Conservation (phyloP, 768 basidiomycete species). For the Kwoniella heveanensis region DNA sequence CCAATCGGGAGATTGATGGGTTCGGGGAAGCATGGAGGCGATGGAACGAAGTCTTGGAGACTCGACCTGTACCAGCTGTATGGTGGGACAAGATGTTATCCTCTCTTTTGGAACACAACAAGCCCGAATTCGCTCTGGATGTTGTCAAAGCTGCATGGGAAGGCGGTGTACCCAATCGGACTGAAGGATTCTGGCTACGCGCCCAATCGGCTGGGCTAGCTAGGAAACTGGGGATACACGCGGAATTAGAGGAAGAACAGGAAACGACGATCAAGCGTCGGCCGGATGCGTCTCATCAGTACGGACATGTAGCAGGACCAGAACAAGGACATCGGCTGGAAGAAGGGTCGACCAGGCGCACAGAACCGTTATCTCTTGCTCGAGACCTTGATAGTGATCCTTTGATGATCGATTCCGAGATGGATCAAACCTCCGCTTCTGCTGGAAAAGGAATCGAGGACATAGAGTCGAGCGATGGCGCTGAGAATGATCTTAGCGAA, state of each 20-base stretch:
- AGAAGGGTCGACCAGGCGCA: neutral
- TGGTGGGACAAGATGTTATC: conserved; percentile 15
- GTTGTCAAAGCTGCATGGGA: conserved; percentile 17
- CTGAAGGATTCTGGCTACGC: conserved; percentile 19
- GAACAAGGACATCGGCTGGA: neutral
- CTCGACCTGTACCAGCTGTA: neutral
- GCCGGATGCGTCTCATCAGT: neutral
- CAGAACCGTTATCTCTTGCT: neutral
- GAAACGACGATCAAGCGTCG: neutral
- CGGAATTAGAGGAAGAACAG: conserved; percentile 5
- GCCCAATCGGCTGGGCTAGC: conserved; percentile 11
- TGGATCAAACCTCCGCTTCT: too few species aligned
- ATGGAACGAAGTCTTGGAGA: conserved; percentile 7
- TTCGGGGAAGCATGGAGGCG: conserved; percentile 17
- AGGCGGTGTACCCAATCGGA: neutral
- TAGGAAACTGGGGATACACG: conserved; percentile 4
- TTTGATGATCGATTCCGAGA: neutral
- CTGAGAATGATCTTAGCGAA: neutral
- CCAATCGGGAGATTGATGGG: conserved; percentile 4
- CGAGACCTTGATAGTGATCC: neutral
- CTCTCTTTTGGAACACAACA: conserved; percentile 5
- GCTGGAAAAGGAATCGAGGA: neutral
- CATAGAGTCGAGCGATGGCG: neutral
- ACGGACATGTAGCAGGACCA: neutral
- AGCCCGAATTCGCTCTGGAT: conserved; percentile 17